phyloP scores from a whole-genome alignment of 1,284 basidiomycete species.

The Cryptococcus amylolentus region DNA sequence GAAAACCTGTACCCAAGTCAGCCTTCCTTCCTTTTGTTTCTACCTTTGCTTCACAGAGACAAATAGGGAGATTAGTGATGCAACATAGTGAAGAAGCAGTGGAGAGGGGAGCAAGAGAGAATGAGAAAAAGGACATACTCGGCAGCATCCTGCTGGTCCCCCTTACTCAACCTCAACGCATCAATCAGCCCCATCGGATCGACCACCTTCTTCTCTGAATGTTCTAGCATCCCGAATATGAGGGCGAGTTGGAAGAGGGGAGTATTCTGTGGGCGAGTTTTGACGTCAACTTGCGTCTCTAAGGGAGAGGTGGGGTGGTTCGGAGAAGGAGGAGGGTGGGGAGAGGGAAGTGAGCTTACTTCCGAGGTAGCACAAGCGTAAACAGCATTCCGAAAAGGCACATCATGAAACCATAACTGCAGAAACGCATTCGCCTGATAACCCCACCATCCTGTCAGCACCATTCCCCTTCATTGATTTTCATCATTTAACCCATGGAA shows the following conservation, averaged over 20 bases:
- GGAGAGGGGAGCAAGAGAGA: background rate
- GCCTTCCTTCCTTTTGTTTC: conserved; percentile 1
- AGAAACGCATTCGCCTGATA: conserved; percentile 72
- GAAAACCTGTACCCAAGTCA: conserved; percentile 64
- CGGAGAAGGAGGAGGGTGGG: conserved; percentile 51
- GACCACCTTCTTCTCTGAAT: conserved; percentile 63
- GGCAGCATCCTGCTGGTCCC: conserved; percentile 89
- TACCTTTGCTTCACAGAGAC: no score
- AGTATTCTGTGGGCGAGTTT: conserved; percentile 49
- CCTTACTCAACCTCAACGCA: conserved; percentile 69
- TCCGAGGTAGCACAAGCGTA: conserved; percentile 57
- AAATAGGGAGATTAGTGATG: background rate
- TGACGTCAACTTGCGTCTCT: no score
- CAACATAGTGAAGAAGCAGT: background rate
- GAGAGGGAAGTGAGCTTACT: conserved; percentile 51
- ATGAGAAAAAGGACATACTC: conserved; percentile 58
- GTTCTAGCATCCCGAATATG: conserved; percentile 71
- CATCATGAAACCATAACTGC: conserved; percentile 70
- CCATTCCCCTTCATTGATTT: no score
- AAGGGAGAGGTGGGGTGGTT: no score
- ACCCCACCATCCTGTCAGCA: background rate
- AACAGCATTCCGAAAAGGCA: conserved; percentile 62
- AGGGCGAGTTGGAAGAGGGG: conserved; percentile 53
- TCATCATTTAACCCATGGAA: background rate
- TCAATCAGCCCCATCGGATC: conserved; percentile 79